Evolutionary conservation across 2,329 filamentous ascomycete genomes (phyloP).

Genomic region (Claviceps sp.): DNA sequence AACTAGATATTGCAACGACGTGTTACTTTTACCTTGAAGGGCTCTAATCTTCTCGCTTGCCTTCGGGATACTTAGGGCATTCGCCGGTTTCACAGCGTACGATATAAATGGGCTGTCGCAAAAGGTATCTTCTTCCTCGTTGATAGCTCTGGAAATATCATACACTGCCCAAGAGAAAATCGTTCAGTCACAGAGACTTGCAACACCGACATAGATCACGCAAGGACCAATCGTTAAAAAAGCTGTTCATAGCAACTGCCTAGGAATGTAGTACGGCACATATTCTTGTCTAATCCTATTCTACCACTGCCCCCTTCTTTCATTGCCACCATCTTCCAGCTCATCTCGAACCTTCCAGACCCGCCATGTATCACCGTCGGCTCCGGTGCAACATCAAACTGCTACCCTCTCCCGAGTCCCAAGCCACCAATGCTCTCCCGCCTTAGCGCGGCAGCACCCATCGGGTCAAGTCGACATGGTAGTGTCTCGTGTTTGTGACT

Average conservation of each 20-base stretch:
- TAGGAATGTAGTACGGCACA: constrained; percentile 5
- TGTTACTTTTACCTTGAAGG: too few relatives aligned
- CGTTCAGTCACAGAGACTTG: too few relatives aligned
- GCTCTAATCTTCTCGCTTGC: too few relatives aligned
- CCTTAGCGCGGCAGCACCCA: neutral
- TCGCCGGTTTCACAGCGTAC: too few relatives aligned
- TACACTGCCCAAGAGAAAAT: too few relatives aligned
- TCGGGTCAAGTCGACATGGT: neutral
- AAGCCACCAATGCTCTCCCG: neutral
- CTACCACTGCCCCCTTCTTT: neutral
- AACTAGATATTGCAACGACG: too few relatives aligned
- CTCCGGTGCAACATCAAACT: too few relatives aligned
- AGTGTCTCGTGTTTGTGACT: neutral
- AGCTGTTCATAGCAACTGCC: constrained; percentile 10
- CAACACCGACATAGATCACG: too few relatives aligned
- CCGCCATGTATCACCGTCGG: neutral
- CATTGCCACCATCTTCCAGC: neutral
- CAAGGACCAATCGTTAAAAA: neutral
- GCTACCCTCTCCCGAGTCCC: neutral
- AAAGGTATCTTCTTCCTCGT: too few relatives aligned
- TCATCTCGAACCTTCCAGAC: neutral
- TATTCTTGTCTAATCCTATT: neutral
- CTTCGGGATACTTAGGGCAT: too few relatives aligned
- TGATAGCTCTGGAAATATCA: too few relatives aligned
- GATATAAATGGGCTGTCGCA: too few relatives aligned